Base-by-base conservation (phyloP, 1,284 basidiomycete genomes). In the Neonothopanus nambi region DNA sequence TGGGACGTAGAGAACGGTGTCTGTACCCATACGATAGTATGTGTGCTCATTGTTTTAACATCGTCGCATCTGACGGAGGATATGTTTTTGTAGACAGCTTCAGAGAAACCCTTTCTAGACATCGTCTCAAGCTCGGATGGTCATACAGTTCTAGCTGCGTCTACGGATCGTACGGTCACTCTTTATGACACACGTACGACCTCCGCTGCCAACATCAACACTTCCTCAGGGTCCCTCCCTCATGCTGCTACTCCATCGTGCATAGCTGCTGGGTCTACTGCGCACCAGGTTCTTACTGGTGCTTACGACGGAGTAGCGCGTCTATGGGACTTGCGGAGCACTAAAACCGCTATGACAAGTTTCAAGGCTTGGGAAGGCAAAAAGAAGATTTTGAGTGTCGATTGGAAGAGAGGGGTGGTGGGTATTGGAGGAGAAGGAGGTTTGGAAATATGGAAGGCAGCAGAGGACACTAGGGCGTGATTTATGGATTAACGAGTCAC, bases 361-460 rank as follows among this genome's bases (percentile, higher is more conserved):
- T 92, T 95, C 68, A 79, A 76, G 43, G 78, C 74, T 1, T 84
- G 81, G 81, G 78, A 81, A 3, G 77, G 73, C 13, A 57, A 62
- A 4, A 71, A 74, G 67, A 93, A 93, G 67, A 77, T 91, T 0
- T 67, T 94, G 53, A 78, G 80, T 40, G 74, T 93, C 7, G 91
- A 93, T 65, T 95, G 92, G 93, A 80, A 66, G 23, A 63, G 79
- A 39, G 87, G 87, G 35, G 66, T 92, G 9, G 77, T 93, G 0
- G 88, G 82, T 3, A 79, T 93, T 17, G 92, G 86, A 12, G 93
- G 93, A 0, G 92, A 95, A 70, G 88, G 89, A 49, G 91, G 91
- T 0, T 76, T 93, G 24, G 89, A 89, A 56, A 75, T 94, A 1
- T 95, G 91, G 91, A 81, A 80, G 48, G 79, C 80, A 7, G 73